Evolutionary conservation across 371 early-diverging fungal genomes (phyloP).

Genomic region (Mortierella sp.): DNA sequence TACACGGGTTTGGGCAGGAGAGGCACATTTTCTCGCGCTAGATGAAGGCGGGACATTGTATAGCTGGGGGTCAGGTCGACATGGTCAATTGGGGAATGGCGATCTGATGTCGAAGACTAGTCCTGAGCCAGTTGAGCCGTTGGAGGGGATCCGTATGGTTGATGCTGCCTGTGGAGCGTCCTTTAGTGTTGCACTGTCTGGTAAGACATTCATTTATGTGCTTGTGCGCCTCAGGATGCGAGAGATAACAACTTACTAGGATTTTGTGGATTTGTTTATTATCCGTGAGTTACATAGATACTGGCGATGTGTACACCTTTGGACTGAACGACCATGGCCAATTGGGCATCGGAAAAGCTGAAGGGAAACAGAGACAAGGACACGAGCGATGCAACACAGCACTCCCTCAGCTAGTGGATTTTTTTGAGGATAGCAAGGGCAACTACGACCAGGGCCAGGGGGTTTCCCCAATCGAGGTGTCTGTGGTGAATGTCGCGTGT

Average conservation of each 20-base stretch:
- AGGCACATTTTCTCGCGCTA: constrained; percentile 45
- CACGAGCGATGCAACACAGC: constrained; percentile 29
- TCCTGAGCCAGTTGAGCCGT: constrained; percentile 44
- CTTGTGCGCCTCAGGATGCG: neutral
- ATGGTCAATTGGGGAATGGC: constrained; percentile 58
- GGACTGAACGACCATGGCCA: constrained; percentile 54
- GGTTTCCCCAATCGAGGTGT: constrained; percentile 21
- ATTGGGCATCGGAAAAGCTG: constrained; percentile 36
- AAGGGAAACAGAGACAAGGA: neutral
- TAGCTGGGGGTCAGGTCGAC: constrained; percentile 54
- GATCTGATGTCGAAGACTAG: constrained; percentile 8
- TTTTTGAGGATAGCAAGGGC: constrained; percentile 5
- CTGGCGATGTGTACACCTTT: constrained; percentile 51
- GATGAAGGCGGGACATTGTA: constrained; percentile 31
- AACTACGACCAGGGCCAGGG: neutral
- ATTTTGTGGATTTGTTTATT: neutral
- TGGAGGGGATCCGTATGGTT: constrained; percentile 39
- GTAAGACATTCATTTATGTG: constrained; percentile 5
- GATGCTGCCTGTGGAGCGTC: constrained; percentile 50
- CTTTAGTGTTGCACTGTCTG: constrained; percentile 45
- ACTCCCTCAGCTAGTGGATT: constrained; percentile 53
- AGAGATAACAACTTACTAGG: neutral
- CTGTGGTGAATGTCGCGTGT: constrained; percentile 37
- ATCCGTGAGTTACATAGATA: constrained; percentile 15
- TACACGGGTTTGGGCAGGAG: constrained; percentile 45